Percentiles rank a stretch among this genome's conserved stretches.
phyloP scores from a whole-genome alignment of 257 asterid genomes.

The Parsonsia alboflavescens region DNA sequence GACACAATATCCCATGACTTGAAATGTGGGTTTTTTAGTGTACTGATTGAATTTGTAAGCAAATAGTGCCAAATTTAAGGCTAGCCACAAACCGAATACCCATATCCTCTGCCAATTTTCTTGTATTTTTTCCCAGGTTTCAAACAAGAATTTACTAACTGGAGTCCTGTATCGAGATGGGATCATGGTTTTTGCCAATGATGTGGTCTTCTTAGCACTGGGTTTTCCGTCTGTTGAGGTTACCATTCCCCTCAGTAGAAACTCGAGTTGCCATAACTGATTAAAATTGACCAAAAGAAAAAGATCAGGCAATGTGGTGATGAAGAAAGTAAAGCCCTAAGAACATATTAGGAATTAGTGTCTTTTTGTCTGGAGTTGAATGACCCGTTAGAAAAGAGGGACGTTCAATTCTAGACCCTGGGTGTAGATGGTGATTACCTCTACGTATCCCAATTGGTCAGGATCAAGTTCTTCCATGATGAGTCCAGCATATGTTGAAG shows the following conservation, averaged over 20 bases:
- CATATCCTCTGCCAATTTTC: conserved; percentile 75
- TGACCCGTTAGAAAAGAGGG: too few relatives aligned
- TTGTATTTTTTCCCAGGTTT: conserved; percentile 36
- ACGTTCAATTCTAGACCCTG: too few relatives aligned
- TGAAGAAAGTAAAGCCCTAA: not conserved
- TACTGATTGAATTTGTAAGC: conserved; percentile 54
- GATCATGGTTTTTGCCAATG: conserved; percentile 81
- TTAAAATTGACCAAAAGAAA: not conserved
- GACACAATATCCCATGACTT: conserved; percentile 54
- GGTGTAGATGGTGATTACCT: conserved; percentile 31
- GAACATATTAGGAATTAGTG: not conserved
- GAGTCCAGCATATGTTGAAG: conserved; percentile 58
- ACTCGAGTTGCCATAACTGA: conserved; percentile 94
- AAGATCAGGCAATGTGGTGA: not conserved
- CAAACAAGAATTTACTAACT: conserved; percentile 51
- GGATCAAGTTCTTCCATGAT: conserved; percentile 99
- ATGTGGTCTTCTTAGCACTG: conserved; percentile 27
- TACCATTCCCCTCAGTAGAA: conserved; percentile 66
- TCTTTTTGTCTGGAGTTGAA: too few relatives aligned
- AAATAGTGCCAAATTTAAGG: conserved; percentile 46
- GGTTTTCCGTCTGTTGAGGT: conserved; percentile 33
- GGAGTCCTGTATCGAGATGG: conserved; percentile 70
- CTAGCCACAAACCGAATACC: conserved; percentile 48
- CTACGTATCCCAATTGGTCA: conserved; percentile 74
- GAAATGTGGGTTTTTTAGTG: conserved; percentile 36